Base-by-base conservation (phyloP, 805 yeast species). In the Tetrapisispora nanseiensis region DNA sequence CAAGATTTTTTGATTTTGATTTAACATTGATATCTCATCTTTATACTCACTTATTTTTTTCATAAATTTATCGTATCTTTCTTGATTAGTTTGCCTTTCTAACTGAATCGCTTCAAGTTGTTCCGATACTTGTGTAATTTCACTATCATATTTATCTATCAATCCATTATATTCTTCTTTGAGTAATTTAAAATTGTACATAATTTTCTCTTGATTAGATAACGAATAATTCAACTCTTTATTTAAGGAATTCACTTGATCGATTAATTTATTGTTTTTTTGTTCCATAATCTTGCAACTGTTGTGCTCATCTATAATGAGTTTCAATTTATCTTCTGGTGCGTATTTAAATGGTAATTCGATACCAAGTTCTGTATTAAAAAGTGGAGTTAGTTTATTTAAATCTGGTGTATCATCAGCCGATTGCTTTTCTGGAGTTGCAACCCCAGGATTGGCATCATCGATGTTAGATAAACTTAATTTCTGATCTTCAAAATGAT, bases 1-100 rank as follows among this genome's bases (percentile, higher is more conserved):
- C n/a, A 57, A 23, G 20, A 55, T 47, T 15, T 48, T 50, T 40
- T 56, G 57, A 39, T 57, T 59, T 37, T 59, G 55, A 20, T 51
- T 55, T 16, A 55, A 39, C 56, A 56, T 52, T 22, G 50, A 49
- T 12, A 59, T 44, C 43, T 59, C 64, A 45, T 55, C 53, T 24
- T 46, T 46, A 7, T 44, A 24, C 39, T 55, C 59, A 20, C 45
- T 44, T 8, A 52, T 33, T 35, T 47, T 50, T 15, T 30, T 41
- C 26, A 49, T 55, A n/a, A 54, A 38, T 19, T 39, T 46, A 2
- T 46, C 42, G 4, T 49, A 46, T 30, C 38, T 48, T 11, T 43
- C 46, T 23, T 36, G 46, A 3, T 48, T 24, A 18, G 21, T 47
- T 8, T 46, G 45, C 10, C 44, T 46, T 33, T 52, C 57, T 10